Evolutionary conservation across 306 rosid genomes (phyloP), one percentile per base, ranked within the genome.

Genomic region (Cicer judaicum): DNA sequence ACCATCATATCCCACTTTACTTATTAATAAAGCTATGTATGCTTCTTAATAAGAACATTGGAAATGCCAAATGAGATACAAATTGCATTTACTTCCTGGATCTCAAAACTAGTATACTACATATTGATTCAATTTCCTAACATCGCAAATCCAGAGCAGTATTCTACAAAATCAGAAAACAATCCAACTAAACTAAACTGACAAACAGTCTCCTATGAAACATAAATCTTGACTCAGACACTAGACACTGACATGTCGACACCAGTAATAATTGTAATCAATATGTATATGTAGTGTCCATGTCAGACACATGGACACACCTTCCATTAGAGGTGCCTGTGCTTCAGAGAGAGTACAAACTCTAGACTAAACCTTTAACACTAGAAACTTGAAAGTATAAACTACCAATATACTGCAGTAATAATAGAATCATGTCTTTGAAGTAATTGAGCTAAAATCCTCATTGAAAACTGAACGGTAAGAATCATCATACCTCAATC

Each of bases 401-500:
- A 15, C 74, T 69, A 36, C 3, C 60, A 73, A 41, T 43, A 59
- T 38, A 10, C 8, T 19, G 13, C 46, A 68, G 7, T 63, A 15
- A 16, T 36, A 13, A 49, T 40, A 18, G 49, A 65, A 46, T 8
- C 48, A 54, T 14, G 39, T 41, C 7, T 0, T 11, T n/a, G 5
- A 2, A 42, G 15, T 38, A 5, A 5, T 34, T 16, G 34, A 54
- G 19, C 68, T 44, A 61, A 61, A 68, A 48, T 3, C 36, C 60
- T 11, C 3, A n/a, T 10, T 7, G 11, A 65, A 47, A 64, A 64
- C 15, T 36, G 11, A 38, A 42, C 1, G 46, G 29, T n/a, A 10
- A 12, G 49, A 44, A 55, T 13, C 57, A 65, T 12, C 75, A 76
- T 83, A 94, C 98, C 99, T 95, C 98, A 41, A 95, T 67, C 70